These are phyloP conservation scores for Phialemoniopsis sp. DNA, from an alignment of 2,329 filamentous ascomycete species.

Conservation along the genomic window DNA sequence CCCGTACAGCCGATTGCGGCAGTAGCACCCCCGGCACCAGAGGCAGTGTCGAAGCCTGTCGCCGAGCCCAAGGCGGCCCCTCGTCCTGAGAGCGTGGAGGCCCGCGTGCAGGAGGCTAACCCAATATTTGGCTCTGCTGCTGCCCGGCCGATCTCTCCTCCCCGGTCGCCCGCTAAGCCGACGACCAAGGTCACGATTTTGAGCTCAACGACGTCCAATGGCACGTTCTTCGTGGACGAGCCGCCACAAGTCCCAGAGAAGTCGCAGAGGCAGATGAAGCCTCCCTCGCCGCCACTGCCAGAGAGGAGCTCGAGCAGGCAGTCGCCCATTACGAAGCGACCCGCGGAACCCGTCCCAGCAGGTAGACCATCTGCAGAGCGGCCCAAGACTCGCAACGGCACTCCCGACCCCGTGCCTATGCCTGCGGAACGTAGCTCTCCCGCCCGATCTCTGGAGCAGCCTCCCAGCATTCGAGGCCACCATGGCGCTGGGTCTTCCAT, in stretches of 20 bases:
- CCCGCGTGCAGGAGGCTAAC: slow-evolving; percentile 5
- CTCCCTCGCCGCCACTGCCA: slow-evolving; percentile 13
- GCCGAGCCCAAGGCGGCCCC: slow-evolving; percentile 6
- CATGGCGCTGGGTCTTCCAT: slow-evolving; percentile 48
- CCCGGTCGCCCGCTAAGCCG: slow-evolving; percentile 16
- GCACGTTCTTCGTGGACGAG: slow-evolving; percentile 26
- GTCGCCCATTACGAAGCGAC: slow-evolving; percentile 5
- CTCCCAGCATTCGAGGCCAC: slow-evolving; percentile 30
- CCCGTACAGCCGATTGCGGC: not conserved
- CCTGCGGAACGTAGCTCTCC: not conserved
- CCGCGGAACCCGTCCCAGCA: not conserved
- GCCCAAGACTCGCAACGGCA: slow-evolving; percentile 19
- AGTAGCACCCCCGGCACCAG: slow-evolving; percentile 3
- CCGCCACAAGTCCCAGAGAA: slow-evolving; percentile 27
- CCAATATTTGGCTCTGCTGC: slow-evolving; percentile 15
- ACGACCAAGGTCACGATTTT: slow-evolving; percentile 29
- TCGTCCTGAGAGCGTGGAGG: slow-evolving; percentile 7
- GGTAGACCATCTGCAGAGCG: slow-evolving; percentile 20
- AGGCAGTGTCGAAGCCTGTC: slow-evolving; percentile 1
- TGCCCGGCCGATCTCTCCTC: slow-evolving; percentile 10
- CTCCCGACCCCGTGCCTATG: slow-evolving; percentile 17
- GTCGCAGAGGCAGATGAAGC: slow-evolving; percentile 12
- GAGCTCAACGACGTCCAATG: slow-evolving; percentile 20
- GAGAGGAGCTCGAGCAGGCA: slow-evolving; percentile 19
- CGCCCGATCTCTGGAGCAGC: slow-evolving; percentile 8